phyloP scores from a whole-genome alignment of 305 asterid genomes.

The Ilex paraguariensis region DNA sequence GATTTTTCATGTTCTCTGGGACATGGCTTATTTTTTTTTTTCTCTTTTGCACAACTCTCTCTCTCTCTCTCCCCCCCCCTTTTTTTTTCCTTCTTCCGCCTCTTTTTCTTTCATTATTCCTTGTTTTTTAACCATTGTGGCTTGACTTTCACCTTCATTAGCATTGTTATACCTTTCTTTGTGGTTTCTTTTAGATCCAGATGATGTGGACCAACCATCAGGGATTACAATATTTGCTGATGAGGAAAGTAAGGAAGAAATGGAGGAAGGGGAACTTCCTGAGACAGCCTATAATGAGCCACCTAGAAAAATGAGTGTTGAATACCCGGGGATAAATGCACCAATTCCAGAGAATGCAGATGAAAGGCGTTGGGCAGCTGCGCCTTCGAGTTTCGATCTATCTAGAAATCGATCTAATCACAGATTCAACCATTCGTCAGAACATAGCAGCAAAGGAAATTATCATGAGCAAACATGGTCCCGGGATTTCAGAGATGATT shows the following conservation, averaged over 20 bases:
- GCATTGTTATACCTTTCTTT: neutral
- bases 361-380: constrained; percentile 62
- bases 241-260: constrained; percentile 45
- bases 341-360: constrained; percentile 85
- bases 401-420: constrained; percentile 45
- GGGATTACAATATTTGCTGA: constrained; percentile 93
- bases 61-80: no score
- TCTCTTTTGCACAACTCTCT: no score
- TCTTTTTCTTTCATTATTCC: neutral
- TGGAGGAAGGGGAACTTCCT: constrained; percentile 82
- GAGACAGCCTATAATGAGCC: constrained; percentile 32
- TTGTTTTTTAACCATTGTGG: neutral
- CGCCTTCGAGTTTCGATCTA: constrained; percentile 23
- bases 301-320: constrained; percentile 53
- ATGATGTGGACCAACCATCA: constrained; percentile 71
- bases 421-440: constrained; percentile 33
- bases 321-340: constrained; percentile 94
- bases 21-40: no score
- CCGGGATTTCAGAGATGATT: constrained; percentile 43
- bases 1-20: no score
- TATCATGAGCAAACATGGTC: constrained; percentile 30
- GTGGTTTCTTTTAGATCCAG: constrained; percentile 29
- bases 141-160: no score
- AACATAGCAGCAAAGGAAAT: constrained; percentile 25
- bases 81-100: no score